Percentiles rank a stretch among this genome's conserved stretches.
These are phyloP conservation scores for Cryptosporidium sp. DNA, from an alignment of 169 alveolate genomes.

Conservation along the genomic window DNA sequence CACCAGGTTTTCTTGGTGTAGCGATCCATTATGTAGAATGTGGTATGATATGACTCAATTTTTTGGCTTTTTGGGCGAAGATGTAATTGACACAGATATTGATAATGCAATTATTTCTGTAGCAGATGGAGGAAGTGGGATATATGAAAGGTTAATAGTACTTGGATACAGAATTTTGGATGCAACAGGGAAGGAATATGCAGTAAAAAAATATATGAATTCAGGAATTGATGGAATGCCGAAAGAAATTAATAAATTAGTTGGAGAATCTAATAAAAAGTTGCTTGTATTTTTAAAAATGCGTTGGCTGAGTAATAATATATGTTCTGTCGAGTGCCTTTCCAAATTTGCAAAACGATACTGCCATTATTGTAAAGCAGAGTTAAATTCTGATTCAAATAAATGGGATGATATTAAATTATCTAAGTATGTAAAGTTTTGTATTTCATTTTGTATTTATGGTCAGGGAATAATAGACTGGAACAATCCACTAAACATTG, in stretches of 20 bases:
- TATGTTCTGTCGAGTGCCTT: constrained; percentile 24
- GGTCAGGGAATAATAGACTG: constrained; percentile 65
- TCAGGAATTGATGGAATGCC: constrained; percentile 58
- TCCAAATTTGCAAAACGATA: constrained; percentile 55
- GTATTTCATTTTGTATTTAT: constrained; percentile 63
- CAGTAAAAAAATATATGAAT: constrained; percentile 59
- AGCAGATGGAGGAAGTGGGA: constrained; percentile 76
- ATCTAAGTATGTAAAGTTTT: constrained; percentile 55
- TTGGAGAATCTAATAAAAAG: constrained; percentile 45
- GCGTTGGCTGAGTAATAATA: constrained; percentile 53
- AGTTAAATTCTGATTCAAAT: constrained; percentile 16
- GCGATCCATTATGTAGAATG: constrained; percentile 73
- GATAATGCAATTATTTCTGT: constrained; percentile 71
- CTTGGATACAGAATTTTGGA: constrained; percentile 60
- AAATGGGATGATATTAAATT: constrained; percentile 40
- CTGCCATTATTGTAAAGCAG: constrained; percentile 69
- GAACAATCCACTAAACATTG: constrained; percentile 59
- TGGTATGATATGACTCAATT: constrained; percentile 72
- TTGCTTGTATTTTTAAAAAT: constrained; percentile 56
- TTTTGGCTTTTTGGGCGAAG: constrained; percentile 66
- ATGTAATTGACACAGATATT: constrained; percentile 64
- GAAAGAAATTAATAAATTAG: constrained; percentile 12
- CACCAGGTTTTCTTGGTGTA: constrained; percentile 68
- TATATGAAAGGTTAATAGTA: constrained; percentile 63
- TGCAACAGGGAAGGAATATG: constrained; percentile 65